These are phyloP conservation scores for Thelonectria discophora DNA, from an alignment of 2,329 filamentous ascomycete genomes.

Conservation along the genomic window DNA sequence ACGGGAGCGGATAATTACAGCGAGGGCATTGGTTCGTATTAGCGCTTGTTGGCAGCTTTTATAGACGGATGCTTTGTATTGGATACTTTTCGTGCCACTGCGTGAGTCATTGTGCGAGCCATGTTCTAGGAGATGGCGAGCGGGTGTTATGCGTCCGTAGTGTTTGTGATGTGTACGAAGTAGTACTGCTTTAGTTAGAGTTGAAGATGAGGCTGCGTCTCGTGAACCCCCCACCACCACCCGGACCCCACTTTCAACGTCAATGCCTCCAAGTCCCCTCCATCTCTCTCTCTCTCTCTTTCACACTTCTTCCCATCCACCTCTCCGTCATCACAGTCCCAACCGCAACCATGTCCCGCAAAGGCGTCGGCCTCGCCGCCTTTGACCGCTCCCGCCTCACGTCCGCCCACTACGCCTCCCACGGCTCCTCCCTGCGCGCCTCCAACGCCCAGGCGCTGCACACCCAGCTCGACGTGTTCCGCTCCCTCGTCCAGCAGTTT, in stretches of 20 bases:
- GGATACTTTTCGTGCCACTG: not conserved
- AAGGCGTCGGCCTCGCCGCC: conserved; percentile 89
- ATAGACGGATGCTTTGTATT: conserved; percentile 7
- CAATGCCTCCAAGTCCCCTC: conserved; percentile 18
- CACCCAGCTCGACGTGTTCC: conserved; percentile 95
- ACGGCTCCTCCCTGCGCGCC: conserved; percentile 86
- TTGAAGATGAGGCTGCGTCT: no score
- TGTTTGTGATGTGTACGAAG: not conserved
- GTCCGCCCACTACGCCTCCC: conserved; percentile 87
- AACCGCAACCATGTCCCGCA: conserved; percentile 67
- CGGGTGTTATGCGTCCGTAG: not conserved
- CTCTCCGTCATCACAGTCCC: not conserved
- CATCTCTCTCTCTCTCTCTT: not conserved
- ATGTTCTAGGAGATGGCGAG: no score
- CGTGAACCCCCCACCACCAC: conserved; percentile 27
- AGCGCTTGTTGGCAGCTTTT: conserved; percentile 13
- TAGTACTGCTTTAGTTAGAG: not conserved
- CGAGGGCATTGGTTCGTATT: conserved; percentile 12
- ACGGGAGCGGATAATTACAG: not conserved
- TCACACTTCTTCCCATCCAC: not conserved
- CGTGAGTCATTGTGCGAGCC: not conserved
- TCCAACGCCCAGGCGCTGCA: conserved; percentile 86
- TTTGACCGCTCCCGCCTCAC: conserved; percentile 87
- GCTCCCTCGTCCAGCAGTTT: conserved; percentile 93
- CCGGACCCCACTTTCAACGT: conserved; percentile 9